These are phyloP conservation scores for Allomyces macrogynus DNA, from an alignment of 192 early-diverging fungal species.

Conservation along the genomic window DNA sequence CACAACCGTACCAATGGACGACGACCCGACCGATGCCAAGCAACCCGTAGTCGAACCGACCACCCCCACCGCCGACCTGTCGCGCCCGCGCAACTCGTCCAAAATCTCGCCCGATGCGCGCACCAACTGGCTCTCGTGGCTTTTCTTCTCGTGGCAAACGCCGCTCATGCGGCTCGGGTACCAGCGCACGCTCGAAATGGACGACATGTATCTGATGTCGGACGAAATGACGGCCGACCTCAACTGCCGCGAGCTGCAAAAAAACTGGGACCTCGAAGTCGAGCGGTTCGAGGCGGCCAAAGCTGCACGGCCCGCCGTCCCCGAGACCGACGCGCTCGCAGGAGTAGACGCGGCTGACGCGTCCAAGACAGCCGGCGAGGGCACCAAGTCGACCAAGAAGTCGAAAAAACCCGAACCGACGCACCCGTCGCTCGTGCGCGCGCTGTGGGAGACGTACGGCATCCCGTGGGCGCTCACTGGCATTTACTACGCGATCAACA, in stretches of 20 bases:
- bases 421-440: not conserved
- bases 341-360: not conserved
- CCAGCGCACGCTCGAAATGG: slow-evolving; percentile 33
- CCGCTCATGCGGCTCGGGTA: slow-evolving; percentile 41
- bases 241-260: not conserved
- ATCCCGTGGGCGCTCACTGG: slow-evolving; percentile 6
- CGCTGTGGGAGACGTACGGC: slow-evolving; percentile 2
- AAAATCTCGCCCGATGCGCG: too few relatives aligned
- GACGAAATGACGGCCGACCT: not conserved
- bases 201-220: slow-evolving; percentile 26
- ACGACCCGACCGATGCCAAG: too few relatives aligned
- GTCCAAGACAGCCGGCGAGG: not conserved
- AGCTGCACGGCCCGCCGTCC: too few relatives aligned
- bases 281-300: too few relatives aligned
- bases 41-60: too few relatives aligned
- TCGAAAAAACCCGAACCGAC: not conserved
- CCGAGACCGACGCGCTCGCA: not conserved
- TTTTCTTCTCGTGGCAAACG: slow-evolving; percentile 41
- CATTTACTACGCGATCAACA: slow-evolving; percentile 7
- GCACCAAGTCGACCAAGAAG: not conserved
- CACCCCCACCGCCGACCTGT: too few relatives aligned
- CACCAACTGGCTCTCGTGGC: slow-evolving; percentile 23
- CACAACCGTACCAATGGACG: too few relatives aligned
- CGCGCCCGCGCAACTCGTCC: too few relatives aligned
- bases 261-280: too few relatives aligned